Evolutionary conservation across 2,329 filamentous ascomycete species (phyloP).

Genomic region (Fusarium newnesense): DNA sequence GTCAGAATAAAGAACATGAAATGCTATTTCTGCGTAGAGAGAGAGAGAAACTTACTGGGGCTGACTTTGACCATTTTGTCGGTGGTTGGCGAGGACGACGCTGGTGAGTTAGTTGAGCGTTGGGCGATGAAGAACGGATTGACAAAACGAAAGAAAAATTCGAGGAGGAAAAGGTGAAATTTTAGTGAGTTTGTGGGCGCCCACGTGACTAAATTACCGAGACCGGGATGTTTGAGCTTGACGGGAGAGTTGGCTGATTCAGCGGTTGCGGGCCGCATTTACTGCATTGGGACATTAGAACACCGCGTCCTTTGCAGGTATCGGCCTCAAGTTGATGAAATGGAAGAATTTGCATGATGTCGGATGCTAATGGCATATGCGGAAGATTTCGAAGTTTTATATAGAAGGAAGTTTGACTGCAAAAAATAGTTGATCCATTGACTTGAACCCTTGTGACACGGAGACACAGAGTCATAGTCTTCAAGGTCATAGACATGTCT

Average conservation of each 20-base stretch:
- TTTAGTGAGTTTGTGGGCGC: constrained; percentile 37
- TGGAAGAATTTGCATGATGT: constrained; percentile 1
- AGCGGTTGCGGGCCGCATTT: constrained; percentile 10
- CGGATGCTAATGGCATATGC: neutral
- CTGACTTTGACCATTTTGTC: constrained; percentile 78
- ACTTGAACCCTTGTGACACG: neutral
- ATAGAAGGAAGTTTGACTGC: too few species aligned
- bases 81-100: constrained; percentile 44
- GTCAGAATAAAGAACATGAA: neutral
- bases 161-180: constrained; percentile 34
- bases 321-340: neutral
- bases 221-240: too few species aligned
- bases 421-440: neutral
- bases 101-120: constrained; percentile 44
- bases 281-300: neutral
- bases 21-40: neutral
- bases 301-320: neutral
- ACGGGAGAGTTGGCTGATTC: neutral
- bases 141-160: constrained; percentile 22
- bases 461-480: neutral
- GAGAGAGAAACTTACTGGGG: constrained; percentile 57
- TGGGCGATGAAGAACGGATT: constrained; percentile 45
- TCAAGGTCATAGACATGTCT: neutral
- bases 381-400: too few species aligned
- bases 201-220: constrained; percentile 47